Evolutionary conservation across 2,329 filamentous ascomycete genomes (phyloP).

Genomic region (Aspergillus felis): DNA sequence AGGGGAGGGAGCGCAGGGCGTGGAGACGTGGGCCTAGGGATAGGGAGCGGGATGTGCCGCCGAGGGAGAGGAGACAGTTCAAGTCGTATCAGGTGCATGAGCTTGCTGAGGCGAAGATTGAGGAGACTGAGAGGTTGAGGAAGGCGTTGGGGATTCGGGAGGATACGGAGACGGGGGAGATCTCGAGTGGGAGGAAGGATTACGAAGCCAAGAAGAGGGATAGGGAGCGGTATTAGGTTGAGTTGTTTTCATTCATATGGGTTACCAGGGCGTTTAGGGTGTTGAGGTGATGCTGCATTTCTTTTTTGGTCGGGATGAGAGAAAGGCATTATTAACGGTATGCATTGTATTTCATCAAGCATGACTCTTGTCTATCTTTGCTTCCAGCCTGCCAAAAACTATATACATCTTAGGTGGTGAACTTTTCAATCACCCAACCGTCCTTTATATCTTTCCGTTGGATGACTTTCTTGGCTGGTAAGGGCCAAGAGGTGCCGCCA

Average conservation of each 20-base stretch:
- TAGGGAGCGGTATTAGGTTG: neutral
- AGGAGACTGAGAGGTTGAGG: slow-evolving; percentile 84
- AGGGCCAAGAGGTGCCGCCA: slow-evolving; percentile 71
- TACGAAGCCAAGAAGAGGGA: slow-evolving; percentile 1
- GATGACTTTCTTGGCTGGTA: slow-evolving; percentile 78
- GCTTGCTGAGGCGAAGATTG: slow-evolving; percentile 90
- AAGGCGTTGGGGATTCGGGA: slow-evolving; percentile 82
- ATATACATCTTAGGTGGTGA: slow-evolving; percentile 30
- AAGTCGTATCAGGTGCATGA: slow-evolving; percentile 96
- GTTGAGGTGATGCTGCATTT: slow-evolving; percentile 1
- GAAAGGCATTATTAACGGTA: neutral
- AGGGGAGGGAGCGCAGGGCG: neutral
- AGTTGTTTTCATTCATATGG: slow-evolving; percentile 1
- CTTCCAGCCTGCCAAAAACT: neutral
- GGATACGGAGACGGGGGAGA: slow-evolving; percentile 79
- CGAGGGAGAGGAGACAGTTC: slow-evolving; percentile 49
- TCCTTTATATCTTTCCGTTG: slow-evolving; percentile 70
- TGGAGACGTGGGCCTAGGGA: slow-evolving; percentile 17
- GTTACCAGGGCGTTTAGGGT: neutral
- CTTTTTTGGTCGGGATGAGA: neutral
- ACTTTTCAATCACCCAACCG: slow-evolving; percentile 69
- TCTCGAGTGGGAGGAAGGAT: slow-evolving; percentile 21
- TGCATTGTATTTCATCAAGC: neutral
- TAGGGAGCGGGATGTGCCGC: slow-evolving; percentile 18
- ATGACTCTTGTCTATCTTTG: neutral